Percentiles rank a stretch among this genome's conserved stretches.
These are phyloP conservation scores for Cytospora piceae DNA, from an alignment of 2,329 filamentous ascomycete genomes.

Conservation along the genomic window DNA sequence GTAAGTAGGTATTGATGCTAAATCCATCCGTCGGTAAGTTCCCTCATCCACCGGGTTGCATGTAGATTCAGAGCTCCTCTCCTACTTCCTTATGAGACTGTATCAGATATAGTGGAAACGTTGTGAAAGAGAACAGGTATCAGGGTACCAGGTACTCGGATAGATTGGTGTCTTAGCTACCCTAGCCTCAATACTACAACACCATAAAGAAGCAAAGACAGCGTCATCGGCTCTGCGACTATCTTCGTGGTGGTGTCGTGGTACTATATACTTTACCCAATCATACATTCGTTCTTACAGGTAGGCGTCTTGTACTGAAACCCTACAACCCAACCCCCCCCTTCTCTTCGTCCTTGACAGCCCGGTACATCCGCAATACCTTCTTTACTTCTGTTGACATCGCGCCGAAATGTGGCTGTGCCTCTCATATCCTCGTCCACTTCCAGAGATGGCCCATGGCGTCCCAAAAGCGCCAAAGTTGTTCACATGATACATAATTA, in stretches of 20 bases:
- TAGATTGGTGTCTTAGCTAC: too few relatives aligned
- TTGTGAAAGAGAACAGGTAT: too few relatives aligned
- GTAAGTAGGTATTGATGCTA: too few relatives aligned
- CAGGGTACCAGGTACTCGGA: too few relatives aligned
- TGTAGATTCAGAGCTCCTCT: too few relatives aligned
- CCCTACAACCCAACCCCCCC: not conserved
- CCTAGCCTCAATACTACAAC: not conserved
- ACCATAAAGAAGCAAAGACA: not conserved
- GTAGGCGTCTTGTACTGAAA: not conserved
- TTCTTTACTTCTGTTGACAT: not conserved
- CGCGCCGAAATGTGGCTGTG: not conserved
- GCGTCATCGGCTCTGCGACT: not conserved
- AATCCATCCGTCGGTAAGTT: too few relatives aligned
- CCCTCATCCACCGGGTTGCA: too few relatives aligned
- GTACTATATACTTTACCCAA: not conserved
- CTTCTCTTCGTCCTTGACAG: not conserved
- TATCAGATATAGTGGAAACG: too few relatives aligned
- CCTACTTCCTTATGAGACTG: too few relatives aligned
- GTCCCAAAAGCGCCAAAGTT: not conserved
- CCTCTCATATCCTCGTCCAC: not conserved
- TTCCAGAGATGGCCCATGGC: not conserved
- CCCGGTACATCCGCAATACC: not conserved
- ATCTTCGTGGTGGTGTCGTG: not conserved
- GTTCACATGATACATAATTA: not conserved
- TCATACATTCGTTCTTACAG: not conserved